Evolutionary conservation across 2,329 filamentous ascomycete genomes (phyloP).

Genomic region (Monosporascus sp.): DNA sequence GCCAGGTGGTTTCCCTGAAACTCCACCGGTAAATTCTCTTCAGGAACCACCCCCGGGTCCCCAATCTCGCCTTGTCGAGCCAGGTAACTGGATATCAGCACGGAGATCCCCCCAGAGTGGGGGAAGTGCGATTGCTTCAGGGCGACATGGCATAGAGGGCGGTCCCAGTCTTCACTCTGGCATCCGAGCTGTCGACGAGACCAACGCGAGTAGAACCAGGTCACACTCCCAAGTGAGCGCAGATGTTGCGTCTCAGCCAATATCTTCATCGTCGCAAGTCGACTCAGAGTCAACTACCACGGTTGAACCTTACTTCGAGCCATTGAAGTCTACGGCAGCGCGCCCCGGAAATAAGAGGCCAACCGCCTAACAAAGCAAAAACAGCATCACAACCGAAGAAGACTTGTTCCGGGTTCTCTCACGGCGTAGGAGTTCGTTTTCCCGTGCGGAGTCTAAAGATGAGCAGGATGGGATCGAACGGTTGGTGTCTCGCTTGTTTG

Average conservation of each 20-base stretch:
- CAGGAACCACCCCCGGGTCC: conserved; percentile 5
- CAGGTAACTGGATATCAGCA: background rate
- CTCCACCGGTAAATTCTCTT: conserved; percentile 13
- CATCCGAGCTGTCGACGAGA: too few relatives aligned
- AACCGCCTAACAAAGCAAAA: conserved; percentile 14
- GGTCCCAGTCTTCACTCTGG: too few relatives aligned
- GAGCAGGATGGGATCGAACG: conserved; percentile 52
- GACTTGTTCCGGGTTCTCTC: conserved; percentile 47
- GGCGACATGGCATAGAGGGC: background rate
- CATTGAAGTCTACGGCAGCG: conserved; percentile 21
- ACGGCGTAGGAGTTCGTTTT: conserved; percentile 38
- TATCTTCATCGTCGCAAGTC: conserved; percentile 5
- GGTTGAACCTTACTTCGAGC: conserved; percentile 19
- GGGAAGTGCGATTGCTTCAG: background rate
- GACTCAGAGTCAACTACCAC: conserved; percentile 11
- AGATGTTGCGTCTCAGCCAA: background rate
- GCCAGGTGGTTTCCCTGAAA: conserved; percentile 29
- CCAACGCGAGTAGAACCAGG: too few relatives aligned
- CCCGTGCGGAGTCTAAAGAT: conserved; percentile 21
- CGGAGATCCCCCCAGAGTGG: background rate
- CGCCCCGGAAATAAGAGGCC: conserved; percentile 4
- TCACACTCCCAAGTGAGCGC: background rate
- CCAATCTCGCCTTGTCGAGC: conserved; percentile 7
- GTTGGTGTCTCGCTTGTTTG: conserved; percentile 68
- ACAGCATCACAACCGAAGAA: conserved; percentile 38